Evolutionary conservation across 2,329 filamentous ascomycete species (phyloP).

Genomic region (Exophiala aquamarina): DNA sequence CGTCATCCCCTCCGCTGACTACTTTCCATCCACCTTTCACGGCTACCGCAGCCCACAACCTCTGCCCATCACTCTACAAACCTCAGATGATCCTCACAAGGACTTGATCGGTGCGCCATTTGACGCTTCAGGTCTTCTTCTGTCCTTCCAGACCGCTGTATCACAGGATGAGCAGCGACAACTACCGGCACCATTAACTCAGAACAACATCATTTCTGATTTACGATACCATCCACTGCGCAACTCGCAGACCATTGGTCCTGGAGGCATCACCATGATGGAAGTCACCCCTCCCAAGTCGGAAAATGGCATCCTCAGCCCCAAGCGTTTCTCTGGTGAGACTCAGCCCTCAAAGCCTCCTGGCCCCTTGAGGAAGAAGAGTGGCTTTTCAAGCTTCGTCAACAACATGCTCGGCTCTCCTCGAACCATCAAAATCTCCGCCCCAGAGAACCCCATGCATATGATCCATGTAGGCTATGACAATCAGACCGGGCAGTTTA

Average conservation of each 20-base stretch:
- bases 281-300: constrained; percentile 47
- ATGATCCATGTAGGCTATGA: constrained; percentile 98
- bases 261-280: constrained; percentile 49
- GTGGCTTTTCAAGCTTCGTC: constrained; percentile 83
- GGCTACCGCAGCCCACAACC: constrained; percentile 37
- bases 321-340: constrained; percentile 47
- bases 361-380: constrained; percentile 69
- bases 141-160: constrained; percentile 25
- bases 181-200: constrained; percentile 45
- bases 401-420: constrained; percentile 81
- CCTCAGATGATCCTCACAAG: constrained; percentile 33
- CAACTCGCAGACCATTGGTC: constrained; percentile 57
- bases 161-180: constrained; percentile 33
- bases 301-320: constrained; percentile 62
- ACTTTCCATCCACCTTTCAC: constrained; percentile 35
- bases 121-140: constrained; percentile 45
- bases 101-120: constrained; percentile 46
- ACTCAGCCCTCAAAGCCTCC: constrained; percentile 51
- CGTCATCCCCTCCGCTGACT: constrained; percentile 34
- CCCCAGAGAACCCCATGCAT: constrained; percentile 94
- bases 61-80: constrained; percentile 32
- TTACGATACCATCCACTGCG: constrained; percentile 59
- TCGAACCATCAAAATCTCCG: constrained; percentile 91
- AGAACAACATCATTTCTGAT: constrained; percentile 56
- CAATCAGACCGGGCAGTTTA: constrained; percentile 93